Evolutionary conservation across 1,284 basidiomycete species (phyloP), one percentile per base, ranked within the genome.

Genomic region (Moniliophthora roreri): DNA sequence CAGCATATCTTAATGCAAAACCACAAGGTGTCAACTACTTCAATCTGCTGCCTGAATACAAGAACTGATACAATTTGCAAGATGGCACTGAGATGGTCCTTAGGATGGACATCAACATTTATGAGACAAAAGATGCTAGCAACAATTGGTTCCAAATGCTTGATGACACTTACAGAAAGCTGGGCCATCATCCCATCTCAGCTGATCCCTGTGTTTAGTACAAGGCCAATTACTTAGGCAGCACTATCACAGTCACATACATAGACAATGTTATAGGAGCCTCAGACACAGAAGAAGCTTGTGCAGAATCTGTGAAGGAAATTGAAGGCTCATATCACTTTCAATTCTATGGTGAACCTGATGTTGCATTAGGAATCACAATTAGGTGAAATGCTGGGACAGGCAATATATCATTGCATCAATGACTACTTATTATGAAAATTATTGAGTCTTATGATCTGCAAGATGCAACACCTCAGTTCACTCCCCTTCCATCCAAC

Each of bases 121-220:
- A 32, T 32, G 7, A 32, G 0, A 55, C 53, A 2, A 55, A 39
- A 13, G 42, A 32, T 32, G 28, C 28, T 11, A 11, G 28, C 28
- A 32, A 32, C 28, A 32, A 32, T 11, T 11, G 28, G 28, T 32
- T 32, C 28, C 4, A 20, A 1, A 7, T 40, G 10, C 44, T 55
- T 0, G 49, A 51, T 10, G 13, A 41, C 4, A 35, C 41, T 0
- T 55, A 28, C 16, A 1, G 20, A 1, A 15, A n/a, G 0, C 21
- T 55, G n/a, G 42, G 37, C 1, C 45, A 51, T 34, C 5, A 10
- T 0, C 20, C 53, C 20, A 34, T 35, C 11, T 9, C n/a, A 1
- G 53, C 53, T 4, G 53, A 55, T 37, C 53, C 53, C 0, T 55
- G 53, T 34, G 32, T 55, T 1, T 44, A 42, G 1, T 6, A 38